These are phyloP conservation scores for Tuber borchii DNA, from an alignment of 495 filamentous ascomycete genomes.

Conservation along the genomic window DNA sequence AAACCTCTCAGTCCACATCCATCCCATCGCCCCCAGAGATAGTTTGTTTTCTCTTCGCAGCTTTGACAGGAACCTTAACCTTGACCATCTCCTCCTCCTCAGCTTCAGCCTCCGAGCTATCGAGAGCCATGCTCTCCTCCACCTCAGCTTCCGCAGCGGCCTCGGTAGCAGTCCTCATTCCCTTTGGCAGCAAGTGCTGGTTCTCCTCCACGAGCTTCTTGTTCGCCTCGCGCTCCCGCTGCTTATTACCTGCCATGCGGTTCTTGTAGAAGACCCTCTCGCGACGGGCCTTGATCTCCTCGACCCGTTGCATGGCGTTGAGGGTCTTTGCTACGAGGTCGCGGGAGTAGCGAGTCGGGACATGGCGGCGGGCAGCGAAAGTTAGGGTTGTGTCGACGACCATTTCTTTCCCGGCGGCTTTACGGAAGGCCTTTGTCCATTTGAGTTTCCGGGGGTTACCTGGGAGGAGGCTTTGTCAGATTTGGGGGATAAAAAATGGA, in stretches of 20 bases:
- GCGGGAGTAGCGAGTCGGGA: slow-evolving; percentile 91
- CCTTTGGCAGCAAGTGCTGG: slow-evolving; percentile 71
- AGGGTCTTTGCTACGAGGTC: slow-evolving; percentile 79
- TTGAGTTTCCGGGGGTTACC: slow-evolving; percentile 64
- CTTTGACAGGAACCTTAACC: slow-evolving; percentile 31
- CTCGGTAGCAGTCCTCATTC: slow-evolving; percentile 55
- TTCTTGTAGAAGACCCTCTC: slow-evolving; percentile 89
- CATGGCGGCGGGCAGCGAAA: slow-evolving; percentile 86
- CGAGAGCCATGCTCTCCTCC: slow-evolving; percentile 42
- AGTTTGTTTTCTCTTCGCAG: slow-evolving; percentile 26
- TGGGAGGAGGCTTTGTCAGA: slow-evolving; percentile 8
- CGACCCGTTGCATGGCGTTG: slow-evolving; percentile 82
- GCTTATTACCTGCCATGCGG: slow-evolving; percentile 82
- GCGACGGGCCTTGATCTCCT: slow-evolving; percentile 73
- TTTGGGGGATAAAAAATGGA: neutral
- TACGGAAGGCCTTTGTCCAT: slow-evolving; percentile 81
- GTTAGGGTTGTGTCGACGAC: slow-evolving; percentile 87
- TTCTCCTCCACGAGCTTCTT: slow-evolving; percentile 84
- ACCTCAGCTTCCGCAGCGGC: slow-evolving; percentile 49
- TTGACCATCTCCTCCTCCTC: slow-evolving; percentile 33
- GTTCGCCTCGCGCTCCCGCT: slow-evolving; percentile 67
- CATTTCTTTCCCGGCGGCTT: slow-evolving; percentile 80
- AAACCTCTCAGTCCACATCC: slow-evolving; percentile 37
- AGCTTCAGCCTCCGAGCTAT: slow-evolving; percentile 23
- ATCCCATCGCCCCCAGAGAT: slow-evolving; percentile 30